Base-by-base conservation (phyloP, 148 eudicot species). In the Beta vulgaris region DNA sequence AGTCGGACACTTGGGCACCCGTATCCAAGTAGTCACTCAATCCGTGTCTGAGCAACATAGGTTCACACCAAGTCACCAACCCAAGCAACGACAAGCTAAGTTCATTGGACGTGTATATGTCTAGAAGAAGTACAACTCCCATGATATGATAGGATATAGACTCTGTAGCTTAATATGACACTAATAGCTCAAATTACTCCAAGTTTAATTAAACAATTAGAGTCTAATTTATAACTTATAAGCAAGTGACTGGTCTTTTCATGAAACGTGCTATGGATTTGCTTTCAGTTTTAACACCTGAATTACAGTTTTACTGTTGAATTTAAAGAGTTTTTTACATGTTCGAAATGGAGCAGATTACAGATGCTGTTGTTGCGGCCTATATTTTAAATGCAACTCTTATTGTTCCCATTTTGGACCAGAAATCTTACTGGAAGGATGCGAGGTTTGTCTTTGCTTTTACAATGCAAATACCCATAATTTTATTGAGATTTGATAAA, bases 391-490 rank as follows among this genome's bases (percentile, higher is more conserved):
- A 93, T 72, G 96, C 98, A 34, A 89, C 98, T 48, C 90, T 93
- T 54, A 85, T 93, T 49, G 88, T 91, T 72, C 98, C 98, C 23
- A 81, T 80, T 79, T 76, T 93, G 71, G 98, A 93, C 82, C 93
- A 91, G 67, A 81, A 82, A 51, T 93, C 98, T 54, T 93, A 85
- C 76, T 93, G 98, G 98, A 87, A 91, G 84, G 98, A 93, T 77
- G 73, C 84, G 39, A 90, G 98, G 98, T 92, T 79, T 54, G 86
- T 69, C 43, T 77, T 28, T n/a, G 26, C 31, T 19, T 25, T 25
- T 36, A 23, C 31, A 0, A 19, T 58, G 53, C 26, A 57, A 21
- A 15, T 43, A 64, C 34, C 32, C 40, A 32, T 58, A 29, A 54
- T 62, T 29, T 75, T 61, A 63, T 70, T 16, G n/a, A n/a, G n/a